Evolutionary conservation across 768 basidiomycete genomes (phyloP).

Genomic region (Solioccasus polychromus): DNA sequence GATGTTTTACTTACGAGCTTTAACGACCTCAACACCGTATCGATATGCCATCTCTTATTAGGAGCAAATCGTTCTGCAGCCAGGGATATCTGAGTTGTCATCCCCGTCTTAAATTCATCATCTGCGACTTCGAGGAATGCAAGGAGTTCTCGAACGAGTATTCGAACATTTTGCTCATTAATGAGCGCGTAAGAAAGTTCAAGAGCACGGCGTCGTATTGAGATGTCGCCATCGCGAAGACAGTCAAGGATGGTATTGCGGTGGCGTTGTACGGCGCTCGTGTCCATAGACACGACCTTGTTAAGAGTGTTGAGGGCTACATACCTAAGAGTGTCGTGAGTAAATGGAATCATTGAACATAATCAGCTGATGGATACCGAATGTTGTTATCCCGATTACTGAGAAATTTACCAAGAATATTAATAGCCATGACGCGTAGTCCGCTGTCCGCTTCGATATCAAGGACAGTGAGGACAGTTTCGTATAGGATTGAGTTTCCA

Average conservation of each 20-base stretch:
- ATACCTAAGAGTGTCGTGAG: conserved; percentile 53
- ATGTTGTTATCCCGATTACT: conserved; percentile 99
- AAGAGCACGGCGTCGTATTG: conserved; percentile 92
- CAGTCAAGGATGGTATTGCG: conserved; percentile 99
- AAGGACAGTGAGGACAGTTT: conserved; percentile 92
- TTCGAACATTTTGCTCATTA: conserved; percentile 90
- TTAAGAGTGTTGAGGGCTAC: conserved; percentile 97
- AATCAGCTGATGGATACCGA: conserved; percentile 54
- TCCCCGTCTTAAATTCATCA: conserved; percentile 96
- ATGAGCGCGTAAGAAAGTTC: conserved; percentile 97
- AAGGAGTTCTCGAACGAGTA: conserved; percentile 87
- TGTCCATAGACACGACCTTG: conserved; percentile 97
- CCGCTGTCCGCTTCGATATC: conserved; percentile 98
- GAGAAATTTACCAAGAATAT: conserved; percentile 97
- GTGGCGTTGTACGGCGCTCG: conserved; percentile 96
- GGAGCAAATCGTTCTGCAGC: conserved; percentile 97
- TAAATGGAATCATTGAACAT: not conserved
- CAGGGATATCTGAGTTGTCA: conserved; percentile 96
- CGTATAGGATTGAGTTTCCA: conserved; percentile 96
- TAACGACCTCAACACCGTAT: conserved; percentile 89
- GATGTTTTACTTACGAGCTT: conserved; percentile 70
- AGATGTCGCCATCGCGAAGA: conserved; percentile 97
- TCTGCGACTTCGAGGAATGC: conserved; percentile 98
- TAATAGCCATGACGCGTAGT: conserved; percentile 98
- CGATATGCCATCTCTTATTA: conserved; percentile 98